Base-by-base conservation (phyloP, 164 flowering plant genomes). In the Platanus orientalis region DNA sequence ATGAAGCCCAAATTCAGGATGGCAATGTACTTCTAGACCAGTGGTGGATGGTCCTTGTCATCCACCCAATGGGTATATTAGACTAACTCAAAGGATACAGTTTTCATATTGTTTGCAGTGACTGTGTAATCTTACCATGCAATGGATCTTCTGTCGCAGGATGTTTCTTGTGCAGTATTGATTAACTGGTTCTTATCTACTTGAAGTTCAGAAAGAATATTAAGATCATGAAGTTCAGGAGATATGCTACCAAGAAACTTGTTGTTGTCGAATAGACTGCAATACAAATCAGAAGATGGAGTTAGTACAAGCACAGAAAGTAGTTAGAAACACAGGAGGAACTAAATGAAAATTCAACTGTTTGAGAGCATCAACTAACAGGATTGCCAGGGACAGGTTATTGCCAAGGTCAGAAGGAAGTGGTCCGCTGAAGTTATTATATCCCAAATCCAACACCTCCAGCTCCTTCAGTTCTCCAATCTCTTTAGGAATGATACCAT, bases 181-280 rank as follows among this genome's bases (percentile, higher is more conserved):
- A 71, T 54, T 52, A 70, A 63, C 70, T 69, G 63, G 24, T 44
- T 66, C 51, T 83, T 73, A 72, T 70, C 75, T n/a, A 71, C 76
- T 60, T 75, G 81, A 77, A 60, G 45, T 61, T 77, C 79, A 64
- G 88, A 80, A 62, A 75, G 58, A 57, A 63, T 53, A 67, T 58
- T 60, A 47, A 79, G 76, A 64, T 74, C 64, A 51, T 74, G 40
- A 62, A 76, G 65, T 69, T 81, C 83, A 62, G 88, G 80, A 64
- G 81, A 59, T 44, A 69, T 79, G 75, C 57, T 51, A 39, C 48
- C 75, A 25, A 83, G 71, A 65, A 69, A 72, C 23, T 66, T 48
- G 56, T 85, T 88, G 70, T 82, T 77, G 69, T 80, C 85, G 47
- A 84, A 69, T 40, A 78, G 63, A 26, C 95, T 88, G 84, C 76